These are phyloP conservation scores for Phellopilus nigrolimitatus DNA, from an alignment of 1,284 basidiomycete species.

Conservation along the genomic window DNA sequence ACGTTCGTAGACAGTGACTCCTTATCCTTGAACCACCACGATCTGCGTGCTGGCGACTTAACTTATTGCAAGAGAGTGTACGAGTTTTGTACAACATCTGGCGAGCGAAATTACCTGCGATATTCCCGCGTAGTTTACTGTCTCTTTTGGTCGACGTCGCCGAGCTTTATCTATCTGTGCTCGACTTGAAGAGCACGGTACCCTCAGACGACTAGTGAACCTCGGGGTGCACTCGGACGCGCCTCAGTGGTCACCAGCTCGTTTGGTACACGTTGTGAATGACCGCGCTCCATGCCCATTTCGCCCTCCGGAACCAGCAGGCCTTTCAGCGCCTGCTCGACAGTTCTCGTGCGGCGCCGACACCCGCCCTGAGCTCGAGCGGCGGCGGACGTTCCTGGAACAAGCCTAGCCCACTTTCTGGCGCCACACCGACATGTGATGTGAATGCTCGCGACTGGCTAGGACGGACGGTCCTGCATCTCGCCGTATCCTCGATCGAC, in stretches of 20 bases:
- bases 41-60: neutral
- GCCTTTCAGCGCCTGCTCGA: conserved; percentile 81
- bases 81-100: no score
- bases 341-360: conserved; percentile 32
- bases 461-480: conserved; percentile 81
- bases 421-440: conserved; percentile 36
- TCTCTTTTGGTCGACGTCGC: neutral
- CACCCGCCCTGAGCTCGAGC: conserved; percentile 33
- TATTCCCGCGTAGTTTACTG: neutral
- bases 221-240: conserved; percentile 1
- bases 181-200: conserved; percentile 2
- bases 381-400: conserved; percentile 67
- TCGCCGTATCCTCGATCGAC: conserved; percentile 62
- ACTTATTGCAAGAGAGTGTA: no score
- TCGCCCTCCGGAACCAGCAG: conserved; percentile 71
- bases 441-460: conserved; percentile 72
- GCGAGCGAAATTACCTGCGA: no score
- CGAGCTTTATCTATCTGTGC: conserved; percentile 9
- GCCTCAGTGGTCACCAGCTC: conserved; percentile 2
- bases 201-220: conserved; percentile 10
- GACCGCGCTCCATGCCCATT: conserved; percentile 80
- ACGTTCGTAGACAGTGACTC: neutral
- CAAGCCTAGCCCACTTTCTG: conserved; percentile 41
- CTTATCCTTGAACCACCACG: neutral
- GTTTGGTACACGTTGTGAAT: conserved; percentile 39